phyloP scores from a whole-genome alignment of 139 green algal species.

The Volvox reticuliferus region DNA sequence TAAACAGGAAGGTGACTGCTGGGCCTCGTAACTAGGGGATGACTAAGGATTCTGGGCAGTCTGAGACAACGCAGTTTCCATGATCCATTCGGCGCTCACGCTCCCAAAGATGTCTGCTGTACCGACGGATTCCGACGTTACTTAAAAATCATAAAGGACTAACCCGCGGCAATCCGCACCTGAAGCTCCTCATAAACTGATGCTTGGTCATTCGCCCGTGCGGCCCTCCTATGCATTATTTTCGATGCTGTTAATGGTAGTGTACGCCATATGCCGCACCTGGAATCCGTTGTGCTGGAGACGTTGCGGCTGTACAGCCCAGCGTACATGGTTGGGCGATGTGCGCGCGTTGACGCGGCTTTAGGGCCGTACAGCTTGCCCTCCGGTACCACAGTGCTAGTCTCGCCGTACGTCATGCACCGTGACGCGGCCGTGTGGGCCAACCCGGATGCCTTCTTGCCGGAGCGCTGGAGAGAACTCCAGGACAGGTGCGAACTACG shows the following conservation, averaged over 20 bases:
- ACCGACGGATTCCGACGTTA: too few relatives aligned
- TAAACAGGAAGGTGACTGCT: too few relatives aligned
- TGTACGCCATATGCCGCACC: conserved; percentile 59
- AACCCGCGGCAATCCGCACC: too few relatives aligned
- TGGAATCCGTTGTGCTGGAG: conserved; percentile 86
- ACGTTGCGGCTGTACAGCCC: conserved; percentile 87
- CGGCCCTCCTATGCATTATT: too few relatives aligned
- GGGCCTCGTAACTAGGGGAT: too few relatives aligned
- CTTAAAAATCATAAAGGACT: too few relatives aligned
- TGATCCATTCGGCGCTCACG: too few relatives aligned
- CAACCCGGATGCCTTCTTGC: conserved; percentile 64
- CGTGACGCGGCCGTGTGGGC: conserved; percentile 56
- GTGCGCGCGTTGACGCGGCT: conserved; percentile 66
- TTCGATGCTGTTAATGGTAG: background rate
- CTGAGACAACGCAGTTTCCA: too few relatives aligned
- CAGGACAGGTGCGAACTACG: conserved; percentile 40
- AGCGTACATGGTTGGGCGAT: conserved; percentile 92
- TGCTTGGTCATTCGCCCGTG: too few relatives aligned
- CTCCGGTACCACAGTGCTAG: conserved; percentile 80
- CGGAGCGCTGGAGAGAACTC: conserved; percentile 77
- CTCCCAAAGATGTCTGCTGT: too few relatives aligned
- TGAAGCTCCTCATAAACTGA: too few relatives aligned
- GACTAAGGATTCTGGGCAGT: too few relatives aligned
- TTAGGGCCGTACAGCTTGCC: conserved; percentile 59
- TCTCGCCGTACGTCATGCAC: conserved; percentile 89